Evolutionary conservation across 371 early-diverging fungal genomes (phyloP).

Genomic region (Umbelopsis sp.): DNA sequence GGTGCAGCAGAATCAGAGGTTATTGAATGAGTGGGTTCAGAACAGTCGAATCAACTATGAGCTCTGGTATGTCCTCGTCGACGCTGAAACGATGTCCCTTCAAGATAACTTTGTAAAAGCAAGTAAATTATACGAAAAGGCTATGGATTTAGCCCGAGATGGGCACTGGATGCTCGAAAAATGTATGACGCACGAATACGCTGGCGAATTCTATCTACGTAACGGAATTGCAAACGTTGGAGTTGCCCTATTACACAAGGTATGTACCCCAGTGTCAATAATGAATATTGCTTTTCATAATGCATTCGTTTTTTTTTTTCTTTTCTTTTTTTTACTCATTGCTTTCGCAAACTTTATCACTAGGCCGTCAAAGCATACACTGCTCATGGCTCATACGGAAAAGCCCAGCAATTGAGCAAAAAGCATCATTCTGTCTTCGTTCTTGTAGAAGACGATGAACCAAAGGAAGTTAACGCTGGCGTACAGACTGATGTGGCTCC

Average conservation of each 20-base stretch:
- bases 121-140: constrained; percentile 37
- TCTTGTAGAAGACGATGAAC: constrained; percentile 34
- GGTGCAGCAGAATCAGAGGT: constrained; percentile 31
- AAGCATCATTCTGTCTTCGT: constrained; percentile 26
- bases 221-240: constrained; percentile 40
- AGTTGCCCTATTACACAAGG: constrained; percentile 38
- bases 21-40: constrained; percentile 33
- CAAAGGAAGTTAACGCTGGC: constrained; percentile 32
- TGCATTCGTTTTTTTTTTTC: too few relatives aligned
- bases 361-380: constrained; percentile 35
- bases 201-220: constrained; percentile 43
- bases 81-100: constrained; percentile 38
- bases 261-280: not conserved
- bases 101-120: constrained; percentile 27
- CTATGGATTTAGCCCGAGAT: constrained; percentile 40
- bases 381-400: constrained; percentile 45
- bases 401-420: constrained; percentile 36
- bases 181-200: constrained; percentile 41
- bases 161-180: constrained; percentile 38
- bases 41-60: constrained; percentile 33
- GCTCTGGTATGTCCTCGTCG: constrained; percentile 42
- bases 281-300: not conserved
- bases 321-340: not conserved
- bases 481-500: constrained; percentile 51
- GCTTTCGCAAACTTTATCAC: not conserved